Evolutionary conservation across 257 asterid species (phyloP), one percentile per base, ranked within the genome.

Genomic region (Plectranthus barbatus): DNA sequence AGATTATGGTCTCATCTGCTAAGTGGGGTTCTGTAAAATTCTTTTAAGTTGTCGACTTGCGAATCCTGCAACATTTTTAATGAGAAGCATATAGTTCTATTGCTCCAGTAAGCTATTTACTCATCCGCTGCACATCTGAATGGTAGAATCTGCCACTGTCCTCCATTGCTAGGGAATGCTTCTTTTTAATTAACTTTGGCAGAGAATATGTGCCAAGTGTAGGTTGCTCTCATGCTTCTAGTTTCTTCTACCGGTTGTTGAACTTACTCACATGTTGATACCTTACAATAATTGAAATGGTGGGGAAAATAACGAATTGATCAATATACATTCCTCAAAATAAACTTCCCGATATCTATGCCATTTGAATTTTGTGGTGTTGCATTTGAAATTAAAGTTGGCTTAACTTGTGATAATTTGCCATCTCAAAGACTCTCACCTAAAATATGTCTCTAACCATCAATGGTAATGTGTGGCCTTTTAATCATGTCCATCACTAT

Each of bases 241-340:
- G 55, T 58, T 68, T 31, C 66, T 33, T 31, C 60, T 14, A 49
- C 69, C 39, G 50, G 42, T 31, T 44, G 13, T 12, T 66, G 40
- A 29, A 29, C 20, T 42, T 31, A 12, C 4, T 55, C 36, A 19
- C 29, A 9, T 31, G 42, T 17, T 42, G 34, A 53, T 46, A 13
- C 15, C 36, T n/a, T 47, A 12, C 19, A 21, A 29, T 33, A 19
- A 31, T 10, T 46, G 44, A 56, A 46, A 11, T n/a, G 42, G 31
- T 8, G 44, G 7, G 24, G 0, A 14, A 7, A 11, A 42, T 12
- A 20, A 19, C 57, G 31, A 18, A 42, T 10, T 48, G n/a, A 31
- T 51, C 31, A 2, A 7, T 50, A 19, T 44, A n/a, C 9, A 17
- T 14, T 71, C 37, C 21, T 15, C 17, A 1, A 14, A 56, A 20